Base-by-base conservation (phyloP, 2,329 filamentous ascomycete genomes). In the Penicillium sp. region DNA sequence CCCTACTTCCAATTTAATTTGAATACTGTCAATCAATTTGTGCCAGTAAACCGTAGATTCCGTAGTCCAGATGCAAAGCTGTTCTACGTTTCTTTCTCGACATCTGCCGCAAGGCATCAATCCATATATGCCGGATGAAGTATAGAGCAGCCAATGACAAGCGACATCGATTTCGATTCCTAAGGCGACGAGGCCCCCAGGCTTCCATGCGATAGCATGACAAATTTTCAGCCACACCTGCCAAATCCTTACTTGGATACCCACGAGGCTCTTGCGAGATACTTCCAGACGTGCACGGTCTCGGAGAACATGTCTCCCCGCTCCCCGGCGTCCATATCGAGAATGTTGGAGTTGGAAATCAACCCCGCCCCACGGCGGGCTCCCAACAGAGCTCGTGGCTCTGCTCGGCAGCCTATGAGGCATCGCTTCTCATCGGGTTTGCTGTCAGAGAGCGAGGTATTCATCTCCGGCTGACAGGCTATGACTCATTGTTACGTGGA, bases 81-180 rank as follows among this genome's bases (percentile, higher is more conserved):
- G 1, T 27, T 27, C 5, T 6, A 27, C 24, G 24, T 27, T 24
- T 8, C 14, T n/a, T 14, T n/a, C 10, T 27, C 34, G n/a, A 36
- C 7, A 18, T 16, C 34, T 14, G 34, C n/a, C 14, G 34, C n/a
- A 13, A 44, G 27, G 14, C 43, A 44, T n/a, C n/a, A 7, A 49
- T 24, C n/a, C 22, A 43, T 8, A 39, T 14, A 3, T 36, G 21
- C 13, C 6, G 29, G 13, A 21, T 4, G 52, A 50, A 50, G 52
- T 49, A 54, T 45, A 54, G 8, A n/a, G 42, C 47, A 39, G 46
- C 52, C 52, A 54, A 54, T 54, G 34, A 54, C 11, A 31, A 27
- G 11, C 16, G 14, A 44, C 31, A 45, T 18, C 18, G 22, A n/a
- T 16, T 13, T 31, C 24, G 22, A 29, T 42, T 50, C 52, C 52